Evolutionary conservation across 106 monocot species (phyloP), one percentile per base, ranked within the genome.

Genomic region (Dioscorea zingiberensis): DNA sequence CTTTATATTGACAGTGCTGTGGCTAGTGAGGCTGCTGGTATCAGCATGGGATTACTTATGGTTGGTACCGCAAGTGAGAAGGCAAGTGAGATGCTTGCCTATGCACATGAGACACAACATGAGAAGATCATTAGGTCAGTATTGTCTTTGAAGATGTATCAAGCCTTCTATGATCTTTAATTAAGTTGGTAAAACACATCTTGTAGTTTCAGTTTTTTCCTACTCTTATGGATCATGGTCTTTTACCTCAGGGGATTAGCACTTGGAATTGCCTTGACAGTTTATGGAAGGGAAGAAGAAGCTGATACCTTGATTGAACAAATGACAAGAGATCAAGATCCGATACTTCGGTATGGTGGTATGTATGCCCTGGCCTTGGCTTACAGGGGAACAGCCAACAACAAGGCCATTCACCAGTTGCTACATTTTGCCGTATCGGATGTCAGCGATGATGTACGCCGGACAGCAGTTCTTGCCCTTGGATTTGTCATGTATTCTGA

Each of bases 381-480:
- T 26, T 99, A 99, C 67, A 77, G 93, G 4, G 98, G 98, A 45
- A 99, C 98, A 21, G 79, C 98, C 60, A 99, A 99, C 72, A 99
- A 99, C 67, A 99, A 93, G 74, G 98, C 98, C 59, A 99, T 99
- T 64, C 98, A 93, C 63, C 92, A 99, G 67, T 69, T 99, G 66
- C 86, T 99, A 63, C 98, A 99, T 81, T 99, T 99, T 74, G 98
- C 98, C 72, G 93, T 99, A 26, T 99, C 98, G 10, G 98, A 99
- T 73, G 98, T 93, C 49, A 99, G 93, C 74, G 98, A 99, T 83
- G 98, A 99, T 83, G 98, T 99, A 14, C 71, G 98, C 38, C 86
- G 98, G 65, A 87, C 98, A 21, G 98, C 98, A 66, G 98, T 99
- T 74, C 72, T 99, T 8, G 93, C 88, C 58, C 93, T 99, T 72